Conservation (phyloP, 495 filamentous ascomycete genomes). For the Pyrenopolyporus hunteri region DNA sequence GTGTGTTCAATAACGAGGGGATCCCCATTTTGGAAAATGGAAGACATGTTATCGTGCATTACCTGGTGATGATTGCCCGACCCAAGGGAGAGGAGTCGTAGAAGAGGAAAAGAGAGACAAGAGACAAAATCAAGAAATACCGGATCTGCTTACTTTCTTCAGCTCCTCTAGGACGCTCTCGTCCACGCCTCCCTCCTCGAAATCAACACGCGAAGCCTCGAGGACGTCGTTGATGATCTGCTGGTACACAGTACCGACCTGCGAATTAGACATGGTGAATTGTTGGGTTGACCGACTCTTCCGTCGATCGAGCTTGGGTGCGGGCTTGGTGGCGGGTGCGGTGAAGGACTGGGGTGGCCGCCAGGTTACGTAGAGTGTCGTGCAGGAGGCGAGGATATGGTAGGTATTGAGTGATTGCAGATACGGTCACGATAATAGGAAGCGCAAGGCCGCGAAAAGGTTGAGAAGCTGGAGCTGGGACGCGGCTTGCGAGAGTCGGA, state of each 20-base stretch:
- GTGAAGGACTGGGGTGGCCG: background rate
- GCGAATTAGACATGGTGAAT: conserved; percentile 59
- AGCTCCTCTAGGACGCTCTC: conserved; percentile 83
- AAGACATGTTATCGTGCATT: background rate
- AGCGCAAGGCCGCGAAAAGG: no score
- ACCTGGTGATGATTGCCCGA: conserved; percentile 5
- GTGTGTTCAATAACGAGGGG: background rate
- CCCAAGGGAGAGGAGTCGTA: conserved; percentile 23
- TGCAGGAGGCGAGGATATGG: no score
- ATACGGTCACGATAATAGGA: no score
- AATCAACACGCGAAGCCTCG: conserved; percentile 85
- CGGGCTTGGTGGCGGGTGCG: background rate
- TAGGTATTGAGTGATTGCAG: no score
- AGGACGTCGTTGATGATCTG: conserved; percentile 92
- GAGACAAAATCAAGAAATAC: conserved; percentile 37
- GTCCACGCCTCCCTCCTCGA: conserved; percentile 94
- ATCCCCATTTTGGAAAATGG: background rate
- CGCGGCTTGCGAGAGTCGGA: conserved; percentile 2
- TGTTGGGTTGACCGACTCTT: conserved; percentile 1
- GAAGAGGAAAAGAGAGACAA: conserved; percentile 12
- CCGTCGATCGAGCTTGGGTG: background rate
- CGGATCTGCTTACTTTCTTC: conserved; percentile 67
- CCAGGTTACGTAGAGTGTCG: background rate
- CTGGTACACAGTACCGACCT: conserved; percentile 78
- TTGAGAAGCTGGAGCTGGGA: conserved; percentile 10